Percentiles rank a stretch among this genome's conserved stretches.
Evolutionary conservation across 805 yeast species (phyloP).

Genomic region (Schwanniomyces polymorphus): DNA sequence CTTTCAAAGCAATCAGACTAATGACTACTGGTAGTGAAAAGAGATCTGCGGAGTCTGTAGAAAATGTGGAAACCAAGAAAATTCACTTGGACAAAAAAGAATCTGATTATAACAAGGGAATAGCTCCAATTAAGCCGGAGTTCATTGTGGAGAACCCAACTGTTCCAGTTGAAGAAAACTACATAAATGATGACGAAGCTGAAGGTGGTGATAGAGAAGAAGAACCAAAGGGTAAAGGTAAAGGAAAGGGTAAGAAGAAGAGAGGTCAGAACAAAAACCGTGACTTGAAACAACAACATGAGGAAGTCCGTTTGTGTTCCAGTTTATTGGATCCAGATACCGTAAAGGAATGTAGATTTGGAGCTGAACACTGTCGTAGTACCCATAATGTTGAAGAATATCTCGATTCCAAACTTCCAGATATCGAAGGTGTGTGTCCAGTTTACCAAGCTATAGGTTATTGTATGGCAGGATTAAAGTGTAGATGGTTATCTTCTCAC

Average conservation of each 20-base stretch:
- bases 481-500: slow-evolving; percentile 87
- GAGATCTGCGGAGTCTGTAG: slow-evolving; percentile 10
- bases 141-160: slow-evolving; percentile 54
- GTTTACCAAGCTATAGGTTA: slow-evolving; percentile 78
- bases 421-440: slow-evolving; percentile 80
- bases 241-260: slow-evolving; percentile 40
- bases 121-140: slow-evolving; percentile 77
- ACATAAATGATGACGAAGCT: slow-evolving; percentile 42
- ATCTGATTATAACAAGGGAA: slow-evolving; percentile 49
- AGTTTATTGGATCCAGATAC: slow-evolving; percentile 56
- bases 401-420: slow-evolving; percentile 63
- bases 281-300: slow-evolving; percentile 69
- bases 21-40: slow-evolving; percentile 13
- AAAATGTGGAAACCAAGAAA: slow-evolving; percentile 18
- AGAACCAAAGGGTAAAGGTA: slow-evolving; percentile 33
- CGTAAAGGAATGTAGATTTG: slow-evolving; percentile 55
- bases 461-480: slow-evolving; percentile 90
- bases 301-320: slow-evolving; percentile 64
- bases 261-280: slow-evolving; percentile 86
- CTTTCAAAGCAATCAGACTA: not conserved
- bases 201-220: slow-evolving; percentile 42
- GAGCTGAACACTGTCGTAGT: slow-evolving; percentile 70
- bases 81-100: slow-evolving; percentile 14
- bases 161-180: slow-evolving; percentile 31
- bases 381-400: slow-evolving; percentile 74